Conservation (phyloP, 1,139 yeast species). For the Yamadazyma siamensis region DNA sequence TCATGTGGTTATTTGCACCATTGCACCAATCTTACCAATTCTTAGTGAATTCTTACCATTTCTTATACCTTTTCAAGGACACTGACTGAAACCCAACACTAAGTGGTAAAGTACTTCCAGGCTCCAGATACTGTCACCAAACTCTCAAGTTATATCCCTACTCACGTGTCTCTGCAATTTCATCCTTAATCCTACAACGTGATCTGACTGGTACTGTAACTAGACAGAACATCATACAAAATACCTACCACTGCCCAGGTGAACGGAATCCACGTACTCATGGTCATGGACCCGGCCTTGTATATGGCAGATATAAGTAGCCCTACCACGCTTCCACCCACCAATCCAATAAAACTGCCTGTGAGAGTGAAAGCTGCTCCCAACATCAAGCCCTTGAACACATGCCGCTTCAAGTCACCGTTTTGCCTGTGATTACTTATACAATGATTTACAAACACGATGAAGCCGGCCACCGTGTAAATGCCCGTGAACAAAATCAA, state of each 20-base stretch:
- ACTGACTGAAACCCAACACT: no score
- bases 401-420: conserved; percentile 1
- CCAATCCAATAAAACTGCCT: conserved; percentile 63
- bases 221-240: conserved; percentile 60
- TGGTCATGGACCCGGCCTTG: conserved; percentile 69
- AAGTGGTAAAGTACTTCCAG: no score
- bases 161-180: no score
- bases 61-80: no score
- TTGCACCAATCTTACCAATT: no score
- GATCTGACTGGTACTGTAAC: conserved; percentile 50
- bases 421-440: conserved; percentile 20
- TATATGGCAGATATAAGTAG: conserved; percentile 62
- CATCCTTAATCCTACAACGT: conserved; percentile 25
- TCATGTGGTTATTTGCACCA: no score
- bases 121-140: conserved; percentile 1
- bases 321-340: conserved; percentile 76
- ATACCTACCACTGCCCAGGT: conserved; percentile 72
- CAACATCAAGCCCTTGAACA: conserved; percentile 27
- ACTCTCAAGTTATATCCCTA: not conserved
- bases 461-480: conserved; percentile 61
- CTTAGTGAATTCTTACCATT: no score
- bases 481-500: conserved; percentile 62
- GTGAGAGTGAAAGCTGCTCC: conserved; percentile 43
- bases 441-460: conserved; percentile 49
- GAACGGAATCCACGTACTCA: conserved; percentile 94